These are phyloP conservation scores for Dictyostelium brefeldianum DNA, from an alignment of 78 protist species.

Conservation along the genomic window DNA sequence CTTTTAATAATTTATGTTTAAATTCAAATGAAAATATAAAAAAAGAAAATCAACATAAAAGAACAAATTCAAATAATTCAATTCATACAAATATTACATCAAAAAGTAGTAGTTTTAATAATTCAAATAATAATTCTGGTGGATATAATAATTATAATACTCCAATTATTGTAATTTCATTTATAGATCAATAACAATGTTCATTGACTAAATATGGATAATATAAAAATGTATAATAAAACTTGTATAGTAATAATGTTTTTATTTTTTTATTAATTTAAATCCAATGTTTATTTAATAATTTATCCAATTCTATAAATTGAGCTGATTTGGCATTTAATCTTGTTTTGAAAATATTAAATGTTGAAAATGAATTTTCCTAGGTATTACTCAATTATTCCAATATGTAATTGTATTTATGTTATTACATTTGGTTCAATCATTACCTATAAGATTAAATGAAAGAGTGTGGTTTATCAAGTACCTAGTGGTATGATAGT, in stretches of 20 bases:
- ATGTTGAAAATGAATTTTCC: too few relatives aligned
- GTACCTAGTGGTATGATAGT: too few relatives aligned
- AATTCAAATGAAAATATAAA: neutral
- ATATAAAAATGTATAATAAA: neutral
- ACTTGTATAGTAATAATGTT: too few relatives aligned
- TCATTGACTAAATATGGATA: neutral
- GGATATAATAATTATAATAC: neutral
- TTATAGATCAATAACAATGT: neutral
- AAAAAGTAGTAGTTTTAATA: neutral
- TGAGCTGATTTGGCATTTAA: too few relatives aligned
- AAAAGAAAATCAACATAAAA: neutral
- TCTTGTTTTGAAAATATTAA: too few relatives aligned
- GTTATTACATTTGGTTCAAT: too few relatives aligned
- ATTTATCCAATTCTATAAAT: neutral
- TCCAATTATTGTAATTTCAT: neutral
- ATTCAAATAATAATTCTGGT: neutral
- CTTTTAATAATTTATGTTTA: neutral
- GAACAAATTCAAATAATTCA: neutral
- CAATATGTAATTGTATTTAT: too few relatives aligned
- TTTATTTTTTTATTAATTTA: too few relatives aligned
- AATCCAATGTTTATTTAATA: neutral
- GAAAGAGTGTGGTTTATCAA: too few relatives aligned
- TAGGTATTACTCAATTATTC: too few relatives aligned
- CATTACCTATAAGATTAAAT: too few relatives aligned
- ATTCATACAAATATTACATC: neutral